A percentile compares a stretch with the other conserved stretches of the same genome.
phyloP scores from a whole-genome alignment of 345 rosid genomes.

The Chamaenerion angustifolium region DNA sequence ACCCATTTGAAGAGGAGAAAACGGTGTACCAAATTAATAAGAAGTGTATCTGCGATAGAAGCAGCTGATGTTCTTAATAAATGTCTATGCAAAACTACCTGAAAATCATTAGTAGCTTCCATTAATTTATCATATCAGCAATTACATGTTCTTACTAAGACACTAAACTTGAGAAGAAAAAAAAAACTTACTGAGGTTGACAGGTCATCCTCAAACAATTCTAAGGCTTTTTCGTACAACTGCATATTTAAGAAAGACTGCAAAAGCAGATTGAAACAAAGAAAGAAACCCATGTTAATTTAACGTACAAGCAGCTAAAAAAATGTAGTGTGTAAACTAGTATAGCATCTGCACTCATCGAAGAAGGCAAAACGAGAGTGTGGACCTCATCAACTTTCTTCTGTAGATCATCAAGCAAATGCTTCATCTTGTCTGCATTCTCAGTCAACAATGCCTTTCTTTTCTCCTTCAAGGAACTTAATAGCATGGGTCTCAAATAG shows the following conservation, averaged over 20 bases:
- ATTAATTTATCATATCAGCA: slow-evolving; percentile 14
- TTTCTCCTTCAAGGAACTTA: slow-evolving; percentile 61
- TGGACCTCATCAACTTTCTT: slow-evolving; percentile 81
- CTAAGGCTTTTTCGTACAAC: slow-evolving; percentile 80
- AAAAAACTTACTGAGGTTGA: slow-evolving; percentile 45
- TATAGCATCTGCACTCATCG: slow-evolving; percentile 3
- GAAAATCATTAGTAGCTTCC: slow-evolving; percentile 14
- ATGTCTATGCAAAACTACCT: slow-evolving; percentile 86
- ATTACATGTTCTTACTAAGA: slow-evolving; percentile 1
- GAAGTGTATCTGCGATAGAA: slow-evolving; percentile 48
- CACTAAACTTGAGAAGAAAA: slow-evolving; percentile 18
- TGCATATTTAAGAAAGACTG: slow-evolving; percentile 88
- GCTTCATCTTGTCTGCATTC: slow-evolving; percentile 70
- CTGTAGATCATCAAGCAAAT: slow-evolving; percentile 68
- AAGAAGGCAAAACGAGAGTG: slow-evolving; percentile 9
- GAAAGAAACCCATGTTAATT: background rate
- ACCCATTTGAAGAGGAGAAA: slow-evolving; percentile 5
- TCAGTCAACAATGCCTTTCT: slow-evolving; percentile 73
- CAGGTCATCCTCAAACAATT: slow-evolving; percentile 80
- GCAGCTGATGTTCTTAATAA: slow-evolving; percentile 72
- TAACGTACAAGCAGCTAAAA: background rate
- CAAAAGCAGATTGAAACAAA: slow-evolving; percentile 11
- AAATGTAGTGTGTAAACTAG: slow-evolving; percentile 1
- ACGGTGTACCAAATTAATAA: slow-evolving; percentile 52
- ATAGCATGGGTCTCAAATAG: slow-evolving; percentile 72